Conservation (phyloP, 345 rosid genomes). For the Salix suchowensis region DNA sequence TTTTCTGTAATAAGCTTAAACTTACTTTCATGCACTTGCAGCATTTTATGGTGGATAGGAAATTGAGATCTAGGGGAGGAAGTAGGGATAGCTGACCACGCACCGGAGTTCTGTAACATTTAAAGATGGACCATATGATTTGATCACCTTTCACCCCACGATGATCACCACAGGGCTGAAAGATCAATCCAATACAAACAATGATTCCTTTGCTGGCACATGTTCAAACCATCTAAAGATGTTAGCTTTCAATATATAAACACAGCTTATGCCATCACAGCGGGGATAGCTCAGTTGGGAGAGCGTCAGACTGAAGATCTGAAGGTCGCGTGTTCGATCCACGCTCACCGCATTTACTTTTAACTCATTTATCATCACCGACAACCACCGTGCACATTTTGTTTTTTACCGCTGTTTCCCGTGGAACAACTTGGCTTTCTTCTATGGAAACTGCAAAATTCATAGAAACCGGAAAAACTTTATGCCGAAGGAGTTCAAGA, state of each 20-base stretch:
- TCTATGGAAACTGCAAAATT: background rate
- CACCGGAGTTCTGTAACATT: conserved; percentile 47
- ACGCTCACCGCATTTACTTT: conserved; percentile 59
- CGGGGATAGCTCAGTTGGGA: conserved; percentile 97
- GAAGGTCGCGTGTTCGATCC: conserved; percentile 97
- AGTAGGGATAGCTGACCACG: conserved; percentile 42
- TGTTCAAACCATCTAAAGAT: conserved; percentile 10
- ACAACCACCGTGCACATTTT: background rate
- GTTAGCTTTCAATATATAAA: background rate
- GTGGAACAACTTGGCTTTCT: background rate
- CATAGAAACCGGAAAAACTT: background rate
- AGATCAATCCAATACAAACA: background rate
- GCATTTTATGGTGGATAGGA: conserved; percentile 31
- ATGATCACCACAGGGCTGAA: background rate
- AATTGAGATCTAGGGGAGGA: conserved; percentile 43
- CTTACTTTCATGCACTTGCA: background rate
- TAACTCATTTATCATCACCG: too few relatives aligned
- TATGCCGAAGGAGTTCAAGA: background rate
- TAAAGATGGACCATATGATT: conserved; percentile 6
- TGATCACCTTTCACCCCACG: background rate
- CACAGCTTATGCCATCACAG: background rate
- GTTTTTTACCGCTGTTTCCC: background rate
- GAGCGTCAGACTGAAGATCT: conserved; percentile 98
- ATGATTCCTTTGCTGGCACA: conserved; percentile 11
- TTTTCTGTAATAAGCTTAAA: background rate